Evolutionary conservation across 441 rosid genomes (phyloP), one percentile per base, ranked within the genome.

Genomic region (Arabidopsis lyrata): DNA sequence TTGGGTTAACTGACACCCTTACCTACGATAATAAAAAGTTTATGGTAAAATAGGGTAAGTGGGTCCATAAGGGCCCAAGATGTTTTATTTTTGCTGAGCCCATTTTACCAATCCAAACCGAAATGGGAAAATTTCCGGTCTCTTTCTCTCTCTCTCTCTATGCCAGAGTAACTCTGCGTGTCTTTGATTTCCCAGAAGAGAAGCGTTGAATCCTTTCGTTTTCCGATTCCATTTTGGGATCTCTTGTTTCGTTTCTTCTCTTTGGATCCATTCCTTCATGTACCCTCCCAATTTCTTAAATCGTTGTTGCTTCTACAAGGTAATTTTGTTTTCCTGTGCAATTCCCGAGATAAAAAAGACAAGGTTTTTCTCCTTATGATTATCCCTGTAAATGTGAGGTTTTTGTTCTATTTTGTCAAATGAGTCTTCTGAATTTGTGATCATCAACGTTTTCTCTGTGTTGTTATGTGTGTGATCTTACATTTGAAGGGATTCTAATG

Each of bases 171-270:
- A 54, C 68, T 64, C 68, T 64, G n/a, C 63, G 75, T 63, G 56
- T 73, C 74, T 78, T 57, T 68, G 66, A 68, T 73, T 72, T 62
- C 74, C 32, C 55, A 62, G 63, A 61, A 45, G 68, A 74, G 68
- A 74, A 68, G 72, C 82, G 74, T 78, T 74, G 79, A 74, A 74
- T 74, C 63, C 57, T 29, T 66, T 55, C 22, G 47, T 60, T 53
- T 67, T 39, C 47, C 71, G 71, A 57, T n/a, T 68, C 55, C 59
- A 39, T 54, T 56, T 70, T 22, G 27, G 52, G 67, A 48, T 77
- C 73, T 77, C 73, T 8, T 22, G 2, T 50, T 38, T 50, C 31
- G 24, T 44, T 59, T 70, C 18, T 57, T 67, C 24, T 50, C 63
- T 22, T 56, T 57, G 14, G 74, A 66, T 78, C 81, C 55, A 54